phyloP scores from a whole-genome alignment of 345 rosid genomes.

The Syzygium aqueum region DNA sequence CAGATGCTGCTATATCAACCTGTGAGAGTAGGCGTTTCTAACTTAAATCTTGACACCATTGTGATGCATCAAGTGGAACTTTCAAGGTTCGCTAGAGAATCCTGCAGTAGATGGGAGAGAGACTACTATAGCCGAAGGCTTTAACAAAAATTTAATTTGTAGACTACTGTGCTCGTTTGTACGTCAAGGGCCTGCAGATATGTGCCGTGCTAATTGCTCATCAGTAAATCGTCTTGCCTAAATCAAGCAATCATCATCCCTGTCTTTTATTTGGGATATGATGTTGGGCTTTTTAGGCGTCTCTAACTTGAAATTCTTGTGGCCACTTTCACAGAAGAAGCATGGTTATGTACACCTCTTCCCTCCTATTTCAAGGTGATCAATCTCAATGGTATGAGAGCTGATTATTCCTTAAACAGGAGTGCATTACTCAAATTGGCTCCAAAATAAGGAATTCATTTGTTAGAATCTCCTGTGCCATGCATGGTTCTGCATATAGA shows the following conservation, averaged over 20 bases:
- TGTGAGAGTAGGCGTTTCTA: slow-evolving; percentile 48
- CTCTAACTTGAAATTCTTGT: not conserved
- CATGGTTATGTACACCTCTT: not conserved
- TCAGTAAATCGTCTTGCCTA: not conserved
- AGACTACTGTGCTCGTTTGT: not conserved
- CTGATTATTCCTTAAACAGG: not conserved
- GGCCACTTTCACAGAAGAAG: not conserved
- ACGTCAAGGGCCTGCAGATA: not conserved
- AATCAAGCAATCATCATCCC: slow-evolving; percentile 9
- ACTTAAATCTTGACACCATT: slow-evolving; percentile 1
- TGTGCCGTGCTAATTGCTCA: not conserved
- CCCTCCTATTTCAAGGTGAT: not conserved
- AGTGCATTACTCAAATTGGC: not conserved
- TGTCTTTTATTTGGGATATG: slow-evolving; percentile 19
- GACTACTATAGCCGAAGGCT: not conserved
- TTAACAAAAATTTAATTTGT: not conserved
- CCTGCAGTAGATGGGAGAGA: not conserved
- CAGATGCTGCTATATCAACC: slow-evolving; percentile 65
- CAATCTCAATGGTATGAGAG: not conserved
- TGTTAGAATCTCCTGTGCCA: not conserved
- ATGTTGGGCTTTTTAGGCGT: not conserved
- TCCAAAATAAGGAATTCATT: not conserved
- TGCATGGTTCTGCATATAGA: not conserved
- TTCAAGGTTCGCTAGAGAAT: not conserved
- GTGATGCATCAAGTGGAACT: not conserved